phyloP scores from a whole-genome alignment of 164 flowering plant genomes.

The Berberis vulgaris region DNA sequence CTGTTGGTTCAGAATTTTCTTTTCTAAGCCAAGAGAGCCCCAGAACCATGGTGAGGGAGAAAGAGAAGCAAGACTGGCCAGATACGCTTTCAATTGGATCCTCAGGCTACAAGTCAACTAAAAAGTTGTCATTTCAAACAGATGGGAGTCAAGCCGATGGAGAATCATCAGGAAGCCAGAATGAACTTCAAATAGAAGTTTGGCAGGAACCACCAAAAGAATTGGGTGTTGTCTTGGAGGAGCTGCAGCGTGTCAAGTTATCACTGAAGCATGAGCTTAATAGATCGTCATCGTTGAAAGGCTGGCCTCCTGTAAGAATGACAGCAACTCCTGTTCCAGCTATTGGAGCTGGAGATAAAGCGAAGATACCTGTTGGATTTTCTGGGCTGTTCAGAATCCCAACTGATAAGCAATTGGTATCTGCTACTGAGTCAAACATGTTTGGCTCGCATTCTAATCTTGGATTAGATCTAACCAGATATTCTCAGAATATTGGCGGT shows the following conservation, averaged over 20 bases:
- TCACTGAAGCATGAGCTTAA: slow-evolving; percentile 42
- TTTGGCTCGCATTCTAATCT: slow-evolving; percentile 8
- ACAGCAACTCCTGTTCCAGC: slow-evolving; percentile 17
- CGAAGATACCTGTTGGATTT: slow-evolving; percentile 16
- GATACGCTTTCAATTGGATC: slow-evolving; percentile 12
- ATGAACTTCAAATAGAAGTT: slow-evolving; percentile 20
- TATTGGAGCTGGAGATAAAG: background rate
- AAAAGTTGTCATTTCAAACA: slow-evolving; percentile 6
- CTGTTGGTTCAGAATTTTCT: slow-evolving; percentile 19
- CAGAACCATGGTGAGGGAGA: slow-evolving; percentile 14
- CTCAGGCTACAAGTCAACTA: slow-evolving; percentile 8
- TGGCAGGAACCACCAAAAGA: slow-evolving; percentile 20
- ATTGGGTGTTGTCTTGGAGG: slow-evolving; percentile 42
- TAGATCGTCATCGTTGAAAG: slow-evolving; percentile 13
- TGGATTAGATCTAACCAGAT: slow-evolving; percentile 5
- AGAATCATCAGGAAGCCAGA: slow-evolving; percentile 17
- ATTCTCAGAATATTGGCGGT: slow-evolving; percentile 6
- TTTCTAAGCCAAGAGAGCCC: slow-evolving; percentile 7
- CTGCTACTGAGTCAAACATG: slow-evolving; percentile 1
- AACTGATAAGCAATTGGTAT: slow-evolving; percentile 4
- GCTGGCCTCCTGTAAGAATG: slow-evolving; percentile 10
- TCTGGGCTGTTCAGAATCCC: slow-evolving; percentile 22
- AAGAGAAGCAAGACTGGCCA: slow-evolving; percentile 15
- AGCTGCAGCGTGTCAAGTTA: slow-evolving; percentile 55
- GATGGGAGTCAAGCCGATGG: slow-evolving; percentile 5